phyloP scores from a whole-genome alignment of 192 early-diverging fungal species.

The Backusella westeae region DNA sequence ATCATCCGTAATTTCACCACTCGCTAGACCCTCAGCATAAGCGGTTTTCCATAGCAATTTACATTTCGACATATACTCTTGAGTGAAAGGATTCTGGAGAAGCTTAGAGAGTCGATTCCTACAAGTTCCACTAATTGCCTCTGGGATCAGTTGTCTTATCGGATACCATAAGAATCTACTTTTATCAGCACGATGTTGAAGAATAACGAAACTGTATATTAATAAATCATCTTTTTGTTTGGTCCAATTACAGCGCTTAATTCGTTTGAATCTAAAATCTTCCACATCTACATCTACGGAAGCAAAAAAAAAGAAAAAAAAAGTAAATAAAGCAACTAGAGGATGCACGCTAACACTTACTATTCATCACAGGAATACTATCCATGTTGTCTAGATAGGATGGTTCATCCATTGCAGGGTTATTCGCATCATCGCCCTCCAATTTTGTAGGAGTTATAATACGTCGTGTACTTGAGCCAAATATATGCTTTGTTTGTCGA shows the following conservation, averaged over 20 bases:
- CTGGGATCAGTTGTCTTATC: neutral
- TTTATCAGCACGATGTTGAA: neutral
- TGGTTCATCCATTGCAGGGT: neutral
- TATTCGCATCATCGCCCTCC: neutral
- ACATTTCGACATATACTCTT: neutral
- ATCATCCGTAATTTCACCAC: neutral
- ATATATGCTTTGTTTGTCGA: constrained; percentile 4
- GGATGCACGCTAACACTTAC: neutral
- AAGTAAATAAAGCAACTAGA: neutral
- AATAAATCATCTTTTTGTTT: constrained; percentile 9
- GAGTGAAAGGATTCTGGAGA: neutral
- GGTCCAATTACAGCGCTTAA: neutral
- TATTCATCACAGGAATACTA: neutral
- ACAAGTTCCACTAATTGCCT: neutral
- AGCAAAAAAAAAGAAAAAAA: neutral
- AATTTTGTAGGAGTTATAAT: neutral
- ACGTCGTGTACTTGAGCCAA: neutral
- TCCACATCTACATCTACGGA: too few species aligned
- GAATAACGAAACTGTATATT: constrained; percentile 6
- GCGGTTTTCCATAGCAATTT: neutral
- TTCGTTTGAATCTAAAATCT: neutral
- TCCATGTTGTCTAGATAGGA: neutral
- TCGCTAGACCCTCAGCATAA: neutral
- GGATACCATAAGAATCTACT: neutral
- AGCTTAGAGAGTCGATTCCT: neutral